Percentiles rank a stretch among this genome's conserved stretches.
These are phyloP conservation scores for Smallanthus sonchifolius DNA, from an alignment of 129 eudicot genomes.

Conservation along the genomic window DNA sequence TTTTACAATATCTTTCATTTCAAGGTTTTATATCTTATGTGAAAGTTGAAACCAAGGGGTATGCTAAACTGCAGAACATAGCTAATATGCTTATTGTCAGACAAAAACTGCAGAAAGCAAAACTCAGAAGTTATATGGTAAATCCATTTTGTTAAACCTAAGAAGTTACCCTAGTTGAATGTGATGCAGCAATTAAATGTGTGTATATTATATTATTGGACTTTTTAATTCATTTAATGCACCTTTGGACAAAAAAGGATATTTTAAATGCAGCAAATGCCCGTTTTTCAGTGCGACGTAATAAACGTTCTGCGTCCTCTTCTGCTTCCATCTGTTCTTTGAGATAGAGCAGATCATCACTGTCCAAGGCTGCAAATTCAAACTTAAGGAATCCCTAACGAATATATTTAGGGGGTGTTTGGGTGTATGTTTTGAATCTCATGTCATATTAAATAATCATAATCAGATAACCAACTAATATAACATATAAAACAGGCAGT, in stretches of 20 bases:
- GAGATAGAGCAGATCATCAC: constrained; percentile 96
- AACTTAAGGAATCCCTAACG: constrained; percentile 32
- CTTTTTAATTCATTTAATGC: neutral
- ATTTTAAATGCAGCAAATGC: constrained; percentile 96
- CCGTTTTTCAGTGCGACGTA: constrained; percentile 93
- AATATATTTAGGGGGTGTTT: neutral
- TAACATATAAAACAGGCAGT: neutral
- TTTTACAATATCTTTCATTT: neutral
- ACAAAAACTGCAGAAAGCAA: neutral
- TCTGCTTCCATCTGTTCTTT: constrained; percentile 99
- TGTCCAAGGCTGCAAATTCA: constrained; percentile 87
- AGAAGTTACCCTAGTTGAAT: constrained; percentile 4
- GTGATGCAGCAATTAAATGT: neutral
- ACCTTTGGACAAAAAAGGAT: constrained; percentile 50
- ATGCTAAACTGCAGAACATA: no score
- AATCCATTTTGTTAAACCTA: neutral
- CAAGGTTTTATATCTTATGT: no score
- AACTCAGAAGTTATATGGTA: neutral
- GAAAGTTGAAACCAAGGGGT: no score
- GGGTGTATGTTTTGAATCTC: neutral
- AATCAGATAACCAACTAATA: neutral
- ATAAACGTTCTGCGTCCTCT: constrained; percentile 93
- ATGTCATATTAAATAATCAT: neutral
- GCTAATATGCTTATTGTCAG: neutral
- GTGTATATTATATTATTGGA: neutral